Evolutionary conservation across 2,329 filamentous ascomycete species (phyloP), one percentile per base, ranked within the genome.

Genomic region (Cyclaneusma minus): DNA sequence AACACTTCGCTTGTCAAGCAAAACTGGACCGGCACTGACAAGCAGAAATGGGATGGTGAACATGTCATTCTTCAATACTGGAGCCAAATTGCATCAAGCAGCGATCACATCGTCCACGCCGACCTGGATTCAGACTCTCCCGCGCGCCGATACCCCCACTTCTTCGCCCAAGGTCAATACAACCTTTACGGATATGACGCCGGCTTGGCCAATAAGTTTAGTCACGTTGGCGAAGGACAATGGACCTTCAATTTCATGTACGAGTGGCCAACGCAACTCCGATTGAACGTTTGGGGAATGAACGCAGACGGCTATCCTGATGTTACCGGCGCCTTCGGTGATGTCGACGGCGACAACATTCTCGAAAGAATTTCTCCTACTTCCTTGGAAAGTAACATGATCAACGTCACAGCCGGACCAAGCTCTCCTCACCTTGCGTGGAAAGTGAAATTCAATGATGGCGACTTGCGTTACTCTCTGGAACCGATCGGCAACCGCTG

Each of bases 251-350:
- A 67, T 34, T 66, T 74, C 32, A 63, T 73, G 57, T 55, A 61
- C 3, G 71, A 77, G 39, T 76, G 67, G 61, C 71, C 71, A 5
- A 60, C 62, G 2, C 50, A 62, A 24, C 61, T 68, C 28, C 68
- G 73, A 38, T 49, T 75, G 34, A 76, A 74, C 36, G 56, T 72
- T 5, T 76, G 71, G 71, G 71, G 71, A 22, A 68, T 74, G 41
- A 70, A 74, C 36, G 58, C 61, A 0, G 60, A 73, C 43, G 67
- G 68, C n/a, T 50, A 63, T 37, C 68, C 70, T 0, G 71, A 77
- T 42, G 58, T 67, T 31, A 60, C 61, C 6, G 60, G 54, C 30
- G 60, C 70, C 3, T 66, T 59, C 33, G 71, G 71, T 9, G 71
- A 76, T 41, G 59, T 70, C 11, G 64, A 75, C 37, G 55, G 55